Evolutionary conservation across 306 rosid genomes (phyloP).

Genomic region (Prunus padus): DNA sequence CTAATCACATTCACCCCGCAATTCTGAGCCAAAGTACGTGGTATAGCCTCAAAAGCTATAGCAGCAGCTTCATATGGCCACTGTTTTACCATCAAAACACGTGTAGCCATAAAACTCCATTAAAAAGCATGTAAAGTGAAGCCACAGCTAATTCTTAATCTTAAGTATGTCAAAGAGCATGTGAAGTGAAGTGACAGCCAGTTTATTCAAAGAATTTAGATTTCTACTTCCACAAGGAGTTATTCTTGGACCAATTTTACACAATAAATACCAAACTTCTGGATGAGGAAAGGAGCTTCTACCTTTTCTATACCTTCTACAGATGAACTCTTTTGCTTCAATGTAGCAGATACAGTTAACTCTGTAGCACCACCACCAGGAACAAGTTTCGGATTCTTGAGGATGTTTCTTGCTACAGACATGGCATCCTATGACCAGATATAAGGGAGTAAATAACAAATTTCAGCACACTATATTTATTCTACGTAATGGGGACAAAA

Average conservation of each 20-base stretch:
- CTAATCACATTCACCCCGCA: slow-evolving; percentile 96
- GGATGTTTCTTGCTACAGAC: slow-evolving; percentile 87
- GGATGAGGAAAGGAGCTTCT: not conserved
- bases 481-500: not conserved
- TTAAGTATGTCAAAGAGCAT: not conserved
- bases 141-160: not conserved
- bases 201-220: not conserved
- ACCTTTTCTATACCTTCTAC: slow-evolving; percentile 97
- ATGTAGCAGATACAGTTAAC: slow-evolving; percentile 86
- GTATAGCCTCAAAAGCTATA: slow-evolving; percentile 93
- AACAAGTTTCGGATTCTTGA: slow-evolving; percentile 86
- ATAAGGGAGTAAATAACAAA: not conserved
- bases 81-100: slow-evolving; percentile 38
- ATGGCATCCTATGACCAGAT: slow-evolving; percentile 69
- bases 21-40: slow-evolving; percentile 94
- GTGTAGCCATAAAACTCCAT: not conserved
- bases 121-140: not conserved
- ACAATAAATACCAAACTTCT: not conserved
- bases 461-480: slow-evolving; percentile 15
- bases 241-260: not conserved
- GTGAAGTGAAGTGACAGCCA: not conserved
- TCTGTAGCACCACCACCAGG: slow-evolving; percentile 99
- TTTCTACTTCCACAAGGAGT: not conserved
- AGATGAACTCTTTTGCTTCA: slow-evolving; percentile 97
- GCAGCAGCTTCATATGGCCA: slow-evolving; percentile 99